Percentiles rank a stretch among this genome's conserved stretches.
These are phyloP conservation scores for Schwanniomyces etchellsii DNA, from an alignment of 1,139 yeast species.

Conservation along the genomic window DNA sequence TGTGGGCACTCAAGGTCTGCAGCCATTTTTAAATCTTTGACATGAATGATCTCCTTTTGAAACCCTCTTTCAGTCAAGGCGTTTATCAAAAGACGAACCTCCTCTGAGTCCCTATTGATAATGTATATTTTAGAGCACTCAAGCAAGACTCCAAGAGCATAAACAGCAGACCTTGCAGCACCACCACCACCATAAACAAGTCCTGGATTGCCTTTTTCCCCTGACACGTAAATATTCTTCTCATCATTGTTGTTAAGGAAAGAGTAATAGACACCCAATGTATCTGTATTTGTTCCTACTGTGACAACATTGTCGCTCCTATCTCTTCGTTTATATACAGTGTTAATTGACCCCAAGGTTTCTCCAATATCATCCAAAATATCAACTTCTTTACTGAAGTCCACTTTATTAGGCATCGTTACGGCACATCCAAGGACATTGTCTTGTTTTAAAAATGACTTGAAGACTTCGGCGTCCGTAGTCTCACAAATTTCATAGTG, in stretches of 20 bases:
- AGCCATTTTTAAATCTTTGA: not conserved
- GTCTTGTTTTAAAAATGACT: constrained; percentile 8
- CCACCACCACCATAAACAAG: constrained; percentile 30
- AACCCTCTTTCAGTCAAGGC: constrained; percentile 9
- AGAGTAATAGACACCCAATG: constrained; percentile 21
- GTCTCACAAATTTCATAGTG: constrained; percentile 15
- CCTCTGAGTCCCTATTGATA: constrained; percentile 19
- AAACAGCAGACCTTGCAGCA: constrained; percentile 26
- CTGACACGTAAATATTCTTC: constrained; percentile 5
- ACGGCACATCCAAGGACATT: constrained; percentile 21
- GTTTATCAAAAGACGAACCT: constrained; percentile 14
- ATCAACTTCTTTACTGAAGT: constrained; percentile 18
- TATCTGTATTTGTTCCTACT: constrained; percentile 26
- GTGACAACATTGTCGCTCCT: constrained; percentile 6
- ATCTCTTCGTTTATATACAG: constrained; percentile 18
- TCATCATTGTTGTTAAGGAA: constrained; percentile 13
- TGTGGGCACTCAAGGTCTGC: not conserved
- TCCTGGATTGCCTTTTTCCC: constrained; percentile 11
- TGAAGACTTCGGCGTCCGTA: constrained; percentile 12
- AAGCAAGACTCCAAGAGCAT: constrained; percentile 18
- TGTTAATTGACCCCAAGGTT: constrained; percentile 25
- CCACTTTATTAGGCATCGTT: constrained; percentile 24
- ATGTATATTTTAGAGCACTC: constrained; percentile 19
- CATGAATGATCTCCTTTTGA: not conserved
- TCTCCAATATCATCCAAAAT: constrained; percentile 17